Evolutionary conservation across 1,284 basidiomycete genomes (phyloP), one percentile per base, ranked within the genome.

Genomic region (Sporisorium graminicola): DNA sequence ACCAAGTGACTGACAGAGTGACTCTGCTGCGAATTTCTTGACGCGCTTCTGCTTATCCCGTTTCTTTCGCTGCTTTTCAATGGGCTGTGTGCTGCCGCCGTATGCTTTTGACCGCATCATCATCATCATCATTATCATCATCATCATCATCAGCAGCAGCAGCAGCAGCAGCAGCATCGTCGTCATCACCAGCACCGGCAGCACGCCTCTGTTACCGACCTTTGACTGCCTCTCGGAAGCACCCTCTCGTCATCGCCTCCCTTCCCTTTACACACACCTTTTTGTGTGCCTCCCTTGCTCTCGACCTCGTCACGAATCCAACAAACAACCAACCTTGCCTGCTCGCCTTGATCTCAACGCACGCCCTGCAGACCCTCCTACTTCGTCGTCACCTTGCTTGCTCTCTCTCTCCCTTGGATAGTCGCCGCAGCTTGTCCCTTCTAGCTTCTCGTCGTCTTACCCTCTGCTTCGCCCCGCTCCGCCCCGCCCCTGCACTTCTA

Each of bases 351-450:
- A n/a, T n/a, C n/a, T n/a, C n/a, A n/a, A n/a, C n/a, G n/a, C n/a
- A n/a, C n/a, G n/a, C n/a, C n/a, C n/a, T n/a, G 29, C 20, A 31
- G 24, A 26, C 29, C 29, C 60, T 56, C 63, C 58, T 58, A 65
- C 62, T 57, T 72, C 58, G 57, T 51, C 20, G 3, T 35, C 44
- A 24, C 50, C 12, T 44, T 20, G 20, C 20, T 49, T 47, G 16
- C 37, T 16, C 18, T 14, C 49, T 29, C 56, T 40, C 46, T n/a
- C n/a, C 46, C 46, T 49, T 29, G 26, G 26, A 49, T 18, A 24
- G 29, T 35, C 49, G 29, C 49, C 37, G 37, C 37, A 40, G 37
- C 18, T n/a, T n/a, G 18, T 1, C 14, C 12, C 37, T 18, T n/a
- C 37, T 6, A 13, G 10, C 7, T 35, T 18, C n/a, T 40, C 16